These are phyloP conservation scores for Sextonia rubra DNA, from an alignment of 164 flowering plant genomes.

Conservation along the genomic window DNA sequence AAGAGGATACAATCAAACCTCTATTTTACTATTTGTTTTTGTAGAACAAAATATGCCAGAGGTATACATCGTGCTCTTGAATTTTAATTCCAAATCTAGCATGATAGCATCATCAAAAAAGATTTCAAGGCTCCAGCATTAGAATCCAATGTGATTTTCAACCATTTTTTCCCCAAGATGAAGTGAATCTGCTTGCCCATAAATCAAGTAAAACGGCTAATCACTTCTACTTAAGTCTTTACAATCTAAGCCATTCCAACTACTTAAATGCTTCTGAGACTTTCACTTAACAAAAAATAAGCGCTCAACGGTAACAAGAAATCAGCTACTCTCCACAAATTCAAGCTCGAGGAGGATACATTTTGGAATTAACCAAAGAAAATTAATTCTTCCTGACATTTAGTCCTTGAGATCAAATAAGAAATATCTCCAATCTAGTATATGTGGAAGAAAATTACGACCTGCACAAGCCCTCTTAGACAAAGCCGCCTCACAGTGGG, in stretches of 20 bases:
- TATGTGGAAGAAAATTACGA: slow-evolving; percentile 19
- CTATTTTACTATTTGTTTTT: no score
- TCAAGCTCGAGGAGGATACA: not conserved
- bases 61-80: no score
- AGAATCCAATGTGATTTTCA: not conserved
- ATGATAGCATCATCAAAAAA: no score
- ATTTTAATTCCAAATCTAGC: no score
- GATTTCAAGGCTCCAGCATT: no score
- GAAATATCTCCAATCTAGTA: not conserved
- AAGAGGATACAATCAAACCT: no score
- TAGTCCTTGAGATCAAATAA: not conserved
- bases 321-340: not conserved
- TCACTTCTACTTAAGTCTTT: not conserved
- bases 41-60: no score
- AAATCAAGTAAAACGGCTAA: not conserved
- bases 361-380: not conserved
- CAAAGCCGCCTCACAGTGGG: slow-evolving; percentile 89
- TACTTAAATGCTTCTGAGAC: not conserved
- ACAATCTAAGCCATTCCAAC: not conserved
- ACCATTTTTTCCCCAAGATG: not conserved
- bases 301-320: not conserved
- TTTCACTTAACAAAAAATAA: not conserved
- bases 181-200: not conserved
- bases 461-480: slow-evolving; percentile 93
- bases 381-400: not conserved